Conservation (phyloP, 768 basidiomycete genomes). For the Hypholoma sublateritium region DNA sequence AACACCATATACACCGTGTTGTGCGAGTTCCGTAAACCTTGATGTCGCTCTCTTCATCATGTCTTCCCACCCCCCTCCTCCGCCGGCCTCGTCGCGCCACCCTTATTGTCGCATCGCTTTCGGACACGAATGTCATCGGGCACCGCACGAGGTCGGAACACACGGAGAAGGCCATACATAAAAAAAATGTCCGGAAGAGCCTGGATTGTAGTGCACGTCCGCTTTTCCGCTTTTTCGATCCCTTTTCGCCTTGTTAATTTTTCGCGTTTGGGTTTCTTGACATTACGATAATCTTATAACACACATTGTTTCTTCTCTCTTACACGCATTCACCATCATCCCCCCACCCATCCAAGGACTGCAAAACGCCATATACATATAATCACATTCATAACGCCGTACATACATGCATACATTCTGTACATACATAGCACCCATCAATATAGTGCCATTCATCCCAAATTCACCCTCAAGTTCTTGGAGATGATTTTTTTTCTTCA, state of each 20-base stretch:
- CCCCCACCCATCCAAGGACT: slow-evolving; percentile 27
- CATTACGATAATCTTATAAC: slow-evolving; percentile 26
- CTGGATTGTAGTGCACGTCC: slow-evolving; percentile 50
- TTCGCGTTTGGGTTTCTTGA: slow-evolving; percentile 11
- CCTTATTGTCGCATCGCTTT: slow-evolving; percentile 10
- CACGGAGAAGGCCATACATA: slow-evolving; percentile 17
- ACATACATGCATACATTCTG: slow-evolving; percentile 23
- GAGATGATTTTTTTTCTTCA: neutral
- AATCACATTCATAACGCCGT: slow-evolving; percentile 4
- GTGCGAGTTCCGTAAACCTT: slow-evolving; percentile 92
- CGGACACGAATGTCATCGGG: slow-evolving; percentile 7
- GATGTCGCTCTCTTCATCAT: slow-evolving; percentile 23
- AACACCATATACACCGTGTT: slow-evolving; percentile 99
- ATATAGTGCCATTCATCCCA: slow-evolving; percentile 11
- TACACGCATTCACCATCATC: slow-evolving; percentile 38
- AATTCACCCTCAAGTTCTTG: neutral
- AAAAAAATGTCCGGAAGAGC: slow-evolving; percentile 31
- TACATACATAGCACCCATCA: slow-evolving; percentile 13
- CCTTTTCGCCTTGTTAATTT: slow-evolving; percentile 7
- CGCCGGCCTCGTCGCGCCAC: slow-evolving; percentile 19
- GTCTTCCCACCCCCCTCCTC: slow-evolving; percentile 16
- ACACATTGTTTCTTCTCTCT: slow-evolving; percentile 19
- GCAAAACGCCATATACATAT: slow-evolving; percentile 28
- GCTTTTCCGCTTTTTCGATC: slow-evolving; percentile 27
- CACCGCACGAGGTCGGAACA: slow-evolving; percentile 18